Evolutionary conservation across 176 grass and related monocot genomes (phyloP).

Genomic region (Oryza longistaminata): DNA sequence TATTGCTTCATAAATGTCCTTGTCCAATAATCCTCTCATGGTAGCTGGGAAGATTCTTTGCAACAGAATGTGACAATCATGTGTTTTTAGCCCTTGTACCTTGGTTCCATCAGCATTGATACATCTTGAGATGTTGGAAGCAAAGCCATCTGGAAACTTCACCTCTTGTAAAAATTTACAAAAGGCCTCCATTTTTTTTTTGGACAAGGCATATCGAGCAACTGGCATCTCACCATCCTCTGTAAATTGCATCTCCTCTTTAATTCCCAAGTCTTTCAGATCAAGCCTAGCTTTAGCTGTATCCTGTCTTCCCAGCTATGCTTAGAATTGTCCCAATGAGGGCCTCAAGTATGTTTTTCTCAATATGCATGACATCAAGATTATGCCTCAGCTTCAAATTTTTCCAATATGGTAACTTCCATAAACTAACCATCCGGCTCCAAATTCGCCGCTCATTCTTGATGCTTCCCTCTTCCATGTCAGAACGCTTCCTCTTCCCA

Average conservation of each 20-base stretch:
- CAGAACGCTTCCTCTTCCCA: too few species aligned
- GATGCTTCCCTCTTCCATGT: too few species aligned
- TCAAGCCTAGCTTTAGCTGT: too few species aligned
- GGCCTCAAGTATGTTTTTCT: too few species aligned
- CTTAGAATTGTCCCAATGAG: too few species aligned
- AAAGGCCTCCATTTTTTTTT: not conserved
- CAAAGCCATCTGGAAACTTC: not conserved
- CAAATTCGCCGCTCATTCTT: too few species aligned
- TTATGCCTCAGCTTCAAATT: too few species aligned
- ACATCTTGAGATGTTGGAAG: too few species aligned
- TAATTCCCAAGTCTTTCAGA: not conserved
- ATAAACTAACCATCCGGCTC: too few species aligned
- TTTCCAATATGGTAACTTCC: too few species aligned
- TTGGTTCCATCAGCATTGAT: not conserved
- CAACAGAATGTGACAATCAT: not conserved
- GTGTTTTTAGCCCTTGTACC: not conserved
- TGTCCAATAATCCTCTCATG: not conserved
- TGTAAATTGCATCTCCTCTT: conserved; percentile 5
- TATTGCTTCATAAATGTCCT: not conserved
- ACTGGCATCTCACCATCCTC: not conserved
- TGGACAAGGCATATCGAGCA: conserved; percentile 2
- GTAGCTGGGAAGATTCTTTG: not conserved
- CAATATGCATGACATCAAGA: too few species aligned
- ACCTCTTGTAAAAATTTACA: not conserved
- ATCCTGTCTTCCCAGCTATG: too few species aligned